These are phyloP conservation scores for Tuber borchii DNA, from an alignment of 495 filamentous ascomycete species.

Conservation along the genomic window DNA sequence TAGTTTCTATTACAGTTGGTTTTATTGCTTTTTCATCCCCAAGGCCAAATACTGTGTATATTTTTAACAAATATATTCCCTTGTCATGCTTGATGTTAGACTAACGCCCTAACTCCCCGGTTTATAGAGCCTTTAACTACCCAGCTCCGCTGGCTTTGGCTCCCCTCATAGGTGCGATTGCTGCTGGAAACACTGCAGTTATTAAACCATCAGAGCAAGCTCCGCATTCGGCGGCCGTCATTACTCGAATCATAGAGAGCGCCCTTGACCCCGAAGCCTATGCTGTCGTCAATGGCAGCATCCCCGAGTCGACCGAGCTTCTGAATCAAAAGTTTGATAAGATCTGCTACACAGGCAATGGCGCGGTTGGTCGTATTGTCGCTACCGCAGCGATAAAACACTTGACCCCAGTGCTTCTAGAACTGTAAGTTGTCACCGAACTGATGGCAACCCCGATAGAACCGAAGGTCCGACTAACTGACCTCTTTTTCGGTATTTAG, in stretches of 20 bases:
- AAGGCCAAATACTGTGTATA: not conserved
- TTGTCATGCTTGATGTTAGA: not conserved
- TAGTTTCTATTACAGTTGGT: slow-evolving; percentile 6
- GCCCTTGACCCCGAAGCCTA: slow-evolving; percentile 71
- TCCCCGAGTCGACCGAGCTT: slow-evolving; percentile 73
- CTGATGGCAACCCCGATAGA: not conserved
- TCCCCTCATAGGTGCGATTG: slow-evolving; percentile 82
- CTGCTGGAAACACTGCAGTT: slow-evolving; percentile 79
- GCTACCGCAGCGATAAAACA: slow-evolving; percentile 86
- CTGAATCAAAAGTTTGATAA: slow-evolving; percentile 92
- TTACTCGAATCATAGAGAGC: slow-evolving; percentile 59
- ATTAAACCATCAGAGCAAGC: slow-evolving; percentile 84
- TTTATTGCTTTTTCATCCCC: slow-evolving; percentile 1
- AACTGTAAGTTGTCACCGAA: slow-evolving; percentile 50
- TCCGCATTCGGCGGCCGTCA: slow-evolving; percentile 63
- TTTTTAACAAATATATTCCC: slow-evolving; percentile 2
- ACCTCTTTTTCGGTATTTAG: slow-evolving; percentile 6
- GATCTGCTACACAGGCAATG: slow-evolving; percentile 86
- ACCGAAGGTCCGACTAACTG: not conserved
- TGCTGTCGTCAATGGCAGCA: slow-evolving; percentile 67
- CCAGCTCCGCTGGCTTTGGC: slow-evolving; percentile 73
- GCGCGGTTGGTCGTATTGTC: slow-evolving; percentile 72
- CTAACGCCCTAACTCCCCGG: not conserved
- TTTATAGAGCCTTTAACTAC: slow-evolving; percentile 72
- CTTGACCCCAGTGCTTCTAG: slow-evolving; percentile 78